phyloP scores from a whole-genome alignment of 257 asterid species.

The Solanum ossicruentum region DNA sequence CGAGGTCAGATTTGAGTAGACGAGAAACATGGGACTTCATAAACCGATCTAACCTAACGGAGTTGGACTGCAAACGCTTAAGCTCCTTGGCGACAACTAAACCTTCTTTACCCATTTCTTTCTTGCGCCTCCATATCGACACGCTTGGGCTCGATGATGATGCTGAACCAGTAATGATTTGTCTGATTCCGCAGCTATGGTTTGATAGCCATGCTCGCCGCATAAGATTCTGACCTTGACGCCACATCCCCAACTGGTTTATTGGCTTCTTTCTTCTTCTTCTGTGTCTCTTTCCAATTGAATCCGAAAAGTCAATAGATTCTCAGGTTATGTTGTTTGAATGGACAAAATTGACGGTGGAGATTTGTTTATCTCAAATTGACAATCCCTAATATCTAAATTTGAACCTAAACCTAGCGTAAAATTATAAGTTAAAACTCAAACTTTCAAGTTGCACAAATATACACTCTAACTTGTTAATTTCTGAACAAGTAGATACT shows the following conservation, averaged over 20 bases:
- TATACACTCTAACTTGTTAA: too few relatives aligned
- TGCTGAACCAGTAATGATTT: conserved; percentile 12
- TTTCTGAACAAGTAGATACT: too few relatives aligned
- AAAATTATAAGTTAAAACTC: too few relatives aligned
- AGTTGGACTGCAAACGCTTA: conserved; percentile 61
- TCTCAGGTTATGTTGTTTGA: neutral
- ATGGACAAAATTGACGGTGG: conserved; percentile 26
- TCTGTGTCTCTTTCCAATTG: too few relatives aligned
- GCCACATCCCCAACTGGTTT: conserved; percentile 22
- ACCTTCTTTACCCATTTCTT: conserved; percentile 89
- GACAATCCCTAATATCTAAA: too few relatives aligned
- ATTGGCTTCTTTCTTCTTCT: too few relatives aligned
- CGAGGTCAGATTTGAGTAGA: conserved; percentile 82
- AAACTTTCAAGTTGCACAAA: too few relatives aligned
- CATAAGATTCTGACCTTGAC: conserved; percentile 23
- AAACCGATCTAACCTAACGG: conserved; percentile 56
- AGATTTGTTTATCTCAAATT: neutral
- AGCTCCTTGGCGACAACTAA: conserved; percentile 80
- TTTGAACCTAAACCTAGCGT: too few relatives aligned
- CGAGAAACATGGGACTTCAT: conserved; percentile 69
- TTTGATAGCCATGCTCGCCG: conserved; percentile 2
- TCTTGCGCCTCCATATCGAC: conserved; percentile 96
- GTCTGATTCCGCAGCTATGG: neutral
- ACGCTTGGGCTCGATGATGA: conserved; percentile 47
- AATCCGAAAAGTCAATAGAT: neutral